Evolutionary conservation across 2,329 filamentous ascomycete species (phyloP), one percentile per base, ranked within the genome.

Genomic region (Ophiostoma piceae): DNA sequence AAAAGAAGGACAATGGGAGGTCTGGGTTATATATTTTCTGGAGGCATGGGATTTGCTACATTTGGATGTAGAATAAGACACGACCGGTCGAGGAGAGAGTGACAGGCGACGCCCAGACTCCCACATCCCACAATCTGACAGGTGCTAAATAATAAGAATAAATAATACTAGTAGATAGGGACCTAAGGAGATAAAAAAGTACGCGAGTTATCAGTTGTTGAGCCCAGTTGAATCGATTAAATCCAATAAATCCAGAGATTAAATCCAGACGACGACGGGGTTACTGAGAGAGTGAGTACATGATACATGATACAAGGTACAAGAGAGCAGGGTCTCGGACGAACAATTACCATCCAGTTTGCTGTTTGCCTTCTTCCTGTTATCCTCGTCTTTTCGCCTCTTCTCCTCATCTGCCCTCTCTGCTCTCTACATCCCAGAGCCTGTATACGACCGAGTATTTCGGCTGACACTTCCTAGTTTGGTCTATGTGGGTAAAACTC

Each of bases 381-480:
- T 19, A 16, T 47, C 6, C 16, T 7, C 43, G 19, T 47, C 43
- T 43, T 43, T 43, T 43, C 14, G 41, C 43, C 43, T 47, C 43
- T 19, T 4, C 43, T 47, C 43, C 43, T 47, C 43, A 1, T 47
- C 43, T 19, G 6, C 43, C 7, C 43, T n/a, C 43, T 43, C 41
- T 39, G 37, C 37, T 39, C 43, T 47, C 43, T 47, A 19, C 7
- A 19, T 19, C 19, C 19, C 19, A 16, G 4, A 47, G 51, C 51
- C 51, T 26, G n/a, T 51, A 54, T 57, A 22, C n/a, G 19, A 57
- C 51, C 51, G 51, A 57, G 60, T 9, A 37, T 37, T 37, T 64
- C 60, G 60, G 60, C 32, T 64, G 60, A 35, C 60, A 64, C 19
- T 64, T 19, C 60, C 60, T 64, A 64, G 60, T 64, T 64, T 8